Evolutionary conservation across 176 grass and related monocot species (phyloP), one percentile per base, ranked within the genome.

Genomic region (Musa troglodytarum): DNA sequence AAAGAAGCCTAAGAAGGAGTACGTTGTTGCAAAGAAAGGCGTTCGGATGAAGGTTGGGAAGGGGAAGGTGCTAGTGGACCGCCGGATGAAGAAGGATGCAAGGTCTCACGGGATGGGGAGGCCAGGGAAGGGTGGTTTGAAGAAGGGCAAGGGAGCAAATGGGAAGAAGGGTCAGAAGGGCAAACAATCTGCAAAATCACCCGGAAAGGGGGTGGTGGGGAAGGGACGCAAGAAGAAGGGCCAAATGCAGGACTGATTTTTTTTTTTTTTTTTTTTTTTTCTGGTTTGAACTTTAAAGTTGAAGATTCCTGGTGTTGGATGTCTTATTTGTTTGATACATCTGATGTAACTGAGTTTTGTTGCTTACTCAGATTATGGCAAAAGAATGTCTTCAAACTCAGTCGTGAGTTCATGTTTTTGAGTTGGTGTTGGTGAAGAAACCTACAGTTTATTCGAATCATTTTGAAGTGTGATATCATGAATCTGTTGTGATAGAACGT

Each of bases 21-120:
- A 99, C 0, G 95, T 99, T 11, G 95, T 94, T 23, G 95, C 91
- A 0, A 99, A 92, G 85, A 99, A 99, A 78, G 91, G 91, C 0
- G 95, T 99, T 65, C 67, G 75, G 65, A 53, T 83, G 1, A 86
- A 77, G 71, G 68, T 61, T 1, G 93, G 93, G 51, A 96, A 92
- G 74, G 93, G 93, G 10, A 92, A 96, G 81, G 82, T 92, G 10
- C 58, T 96, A 21, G 93, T 94, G 53, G 93, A 97, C 74, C 85
- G 74, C 1, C 80, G 93, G 57, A 97, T 97, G 90, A 97, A 92
- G 80, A 97, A 97, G 80, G 93, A 97, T 75, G 87, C 89, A 59
- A 83, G 94, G 59, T 78, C 78, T 15, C 68, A 21, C n/a, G 89
- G 78, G 5, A 77, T 49, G 0, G 81, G 85, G 28, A 92, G 83